Percentiles rank a stretch among this genome's conserved stretches.
Evolutionary conservation across 1,284 basidiomycete genomes (phyloP).

Genomic region (Psilocybe mexicana): DNA sequence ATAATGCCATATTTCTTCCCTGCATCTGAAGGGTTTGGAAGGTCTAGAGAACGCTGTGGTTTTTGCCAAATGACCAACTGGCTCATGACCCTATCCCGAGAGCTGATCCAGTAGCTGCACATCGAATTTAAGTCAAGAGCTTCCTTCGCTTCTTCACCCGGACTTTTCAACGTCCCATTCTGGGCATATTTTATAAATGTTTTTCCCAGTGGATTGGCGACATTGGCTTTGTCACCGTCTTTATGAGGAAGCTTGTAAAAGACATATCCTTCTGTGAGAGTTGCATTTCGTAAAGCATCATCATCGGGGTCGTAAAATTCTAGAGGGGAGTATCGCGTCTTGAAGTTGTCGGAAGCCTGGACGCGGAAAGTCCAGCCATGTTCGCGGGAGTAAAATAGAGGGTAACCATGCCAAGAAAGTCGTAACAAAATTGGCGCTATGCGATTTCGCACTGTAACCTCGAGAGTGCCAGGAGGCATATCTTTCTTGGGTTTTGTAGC

Average conservation of each 20-base stretch:
- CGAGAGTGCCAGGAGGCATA: constrained; percentile 66
- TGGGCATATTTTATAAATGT: constrained; percentile 88
- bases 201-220: constrained; percentile 91
- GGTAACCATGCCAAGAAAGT: constrained; percentile 87
- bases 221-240: constrained; percentile 92
- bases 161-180: constrained; percentile 81
- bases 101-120: constrained; percentile 98
- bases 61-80: constrained; percentile 93
- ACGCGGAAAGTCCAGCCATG: constrained; percentile 94
- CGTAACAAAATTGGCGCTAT: constrained; percentile 86
- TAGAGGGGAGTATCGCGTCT: constrained; percentile 46
- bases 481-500: constrained; percentile 72
- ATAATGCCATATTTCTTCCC: constrained; percentile 83
- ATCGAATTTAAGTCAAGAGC: constrained; percentile 93
- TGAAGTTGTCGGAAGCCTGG: constrained; percentile 37
- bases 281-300: constrained; percentile 48
- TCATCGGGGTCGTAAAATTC: constrained; percentile 67
- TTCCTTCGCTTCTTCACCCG: constrained; percentile 76
- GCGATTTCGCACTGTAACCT: constrained; percentile 85
- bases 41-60: constrained; percentile 45
- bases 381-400: constrained; percentile 84
- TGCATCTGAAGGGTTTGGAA: constrained; percentile 30
- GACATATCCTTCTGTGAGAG: constrained; percentile 44
- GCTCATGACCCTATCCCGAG: constrained; percentile 88
- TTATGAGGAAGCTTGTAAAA: constrained; percentile 97